Evolutionary conservation across 805 yeast genomes (phyloP).

Genomic region (Tetrapisispora nanseiensis): DNA sequence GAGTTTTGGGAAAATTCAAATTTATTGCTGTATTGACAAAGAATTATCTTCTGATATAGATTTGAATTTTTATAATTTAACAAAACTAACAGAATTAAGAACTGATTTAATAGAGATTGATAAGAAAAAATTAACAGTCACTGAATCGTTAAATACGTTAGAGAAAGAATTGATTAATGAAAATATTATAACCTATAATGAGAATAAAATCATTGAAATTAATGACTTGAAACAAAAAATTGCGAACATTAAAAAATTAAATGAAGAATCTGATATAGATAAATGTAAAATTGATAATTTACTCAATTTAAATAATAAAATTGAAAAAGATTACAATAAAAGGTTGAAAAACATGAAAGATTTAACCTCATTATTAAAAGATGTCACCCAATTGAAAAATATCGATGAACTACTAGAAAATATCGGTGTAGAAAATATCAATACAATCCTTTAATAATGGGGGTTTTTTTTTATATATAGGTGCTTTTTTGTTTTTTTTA

Average conservation of each 20-base stretch:
- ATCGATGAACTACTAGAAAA: conserved; percentile 21
- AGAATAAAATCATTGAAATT: conserved; percentile 5
- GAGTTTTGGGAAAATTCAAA: conserved; percentile 35
- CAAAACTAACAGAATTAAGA: conserved; percentile 15
- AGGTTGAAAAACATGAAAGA: conserved; percentile 14
- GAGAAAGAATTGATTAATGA: conserved; percentile 14
- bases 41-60: conserved; percentile 9
- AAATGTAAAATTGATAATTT: conserved; percentile 11
- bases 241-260: conserved; percentile 2
- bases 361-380: conserved; percentile 18
- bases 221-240: conserved; percentile 6
- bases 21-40: conserved; percentile 35
- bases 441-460: no score
- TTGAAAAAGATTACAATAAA: conserved; percentile 12
- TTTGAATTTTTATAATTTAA: conserved; percentile 9
- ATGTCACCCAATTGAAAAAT: conserved; percentile 18
- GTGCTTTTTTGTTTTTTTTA: background rate
- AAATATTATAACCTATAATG: conserved; percentile 7
- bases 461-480: no score
- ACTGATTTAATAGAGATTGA: conserved; percentile 18
- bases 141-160: conserved; percentile 7
- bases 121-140: conserved; percentile 8
- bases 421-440: conserved; percentile 17
- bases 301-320: conserved; percentile 5
- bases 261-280: conserved; percentile 1